Evolutionary conservation across 305 asterid species (phyloP), one percentile per base, ranked within the genome.

Genomic region (Fraxinus nigra): DNA sequence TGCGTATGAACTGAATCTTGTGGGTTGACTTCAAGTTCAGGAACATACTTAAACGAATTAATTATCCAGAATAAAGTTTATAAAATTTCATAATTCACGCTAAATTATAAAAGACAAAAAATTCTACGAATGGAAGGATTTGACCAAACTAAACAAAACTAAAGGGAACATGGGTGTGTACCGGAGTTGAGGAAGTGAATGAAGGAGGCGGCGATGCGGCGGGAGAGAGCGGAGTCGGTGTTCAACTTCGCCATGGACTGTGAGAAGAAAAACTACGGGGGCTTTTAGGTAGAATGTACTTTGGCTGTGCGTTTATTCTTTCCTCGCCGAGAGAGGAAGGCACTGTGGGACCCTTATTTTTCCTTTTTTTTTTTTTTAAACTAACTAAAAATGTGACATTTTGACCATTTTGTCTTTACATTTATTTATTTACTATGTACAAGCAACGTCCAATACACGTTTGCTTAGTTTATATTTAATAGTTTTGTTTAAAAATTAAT

Each of bases 151-250:
- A 72, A 34, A 72, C 40, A 34, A 65, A n/a, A 80, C 0, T 67
- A 14, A 43, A 0, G 76, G 10, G 48, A 1, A 26, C 30, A 5
- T 14, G 20, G 2, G 79, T 46, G 43, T 9, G 78, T 82, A 94
- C 98, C 95, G 40, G 95, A 85, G 83, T 86, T 83, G 84, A 94
- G 97, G 82, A 94, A 94, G 37, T 82, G 91, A 81, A 94, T 86
- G 85, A 93, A 91, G 32, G 98, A 91, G 81, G 85, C 84, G 33
- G 88, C 95, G 87, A 94, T 92, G 81, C 97, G 97, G 79, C 91
- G 97, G 75, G 94, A 92, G 86, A 94, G 82, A 48, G 95, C 97
- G 85, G 94, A 89, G 82, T 92, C 97, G 22, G 92, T 87, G 79
- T 81, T 90, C 82, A 91, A 84, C 75, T 73, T 90, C 94, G 92